Evolutionary conservation across 371 early-diverging fungal species (phyloP).

Genomic region (Polyrhizophydium stewartii): DNA sequence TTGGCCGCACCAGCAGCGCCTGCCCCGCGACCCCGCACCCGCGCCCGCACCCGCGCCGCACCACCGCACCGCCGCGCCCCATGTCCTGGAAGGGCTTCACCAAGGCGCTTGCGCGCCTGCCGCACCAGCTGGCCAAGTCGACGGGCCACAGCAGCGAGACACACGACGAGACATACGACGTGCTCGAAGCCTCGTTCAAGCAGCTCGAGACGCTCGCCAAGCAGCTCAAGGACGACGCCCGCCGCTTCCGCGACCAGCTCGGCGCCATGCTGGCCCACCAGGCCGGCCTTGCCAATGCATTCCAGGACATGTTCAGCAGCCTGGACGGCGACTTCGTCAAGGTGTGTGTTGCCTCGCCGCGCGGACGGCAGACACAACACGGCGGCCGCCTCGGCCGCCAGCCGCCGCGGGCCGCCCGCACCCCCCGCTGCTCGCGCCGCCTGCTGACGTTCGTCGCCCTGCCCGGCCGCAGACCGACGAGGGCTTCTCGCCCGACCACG

Average conservation of each 20-base stretch:
- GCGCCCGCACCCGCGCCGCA: too few species aligned
- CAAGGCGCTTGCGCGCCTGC: constrained; percentile 62
- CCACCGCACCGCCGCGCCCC: too few species aligned
- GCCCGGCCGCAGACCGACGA: constrained; percentile 19
- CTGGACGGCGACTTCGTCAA: background rate
- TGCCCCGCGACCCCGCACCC: too few species aligned
- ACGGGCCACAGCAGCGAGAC: constrained; percentile 53
- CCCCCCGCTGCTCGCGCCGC: too few species aligned
- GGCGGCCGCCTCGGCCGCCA: background rate
- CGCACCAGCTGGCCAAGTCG: constrained; percentile 46
- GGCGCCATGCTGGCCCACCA: constrained; percentile 64
- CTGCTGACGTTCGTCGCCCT: too few species aligned
- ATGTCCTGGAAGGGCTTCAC: constrained; percentile 61
- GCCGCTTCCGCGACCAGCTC: constrained; percentile 71
- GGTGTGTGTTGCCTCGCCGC: background rate
- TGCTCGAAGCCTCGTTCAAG: constrained; percentile 59
- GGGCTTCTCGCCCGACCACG: constrained; percentile 33
- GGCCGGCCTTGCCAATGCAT: constrained; percentile 58
- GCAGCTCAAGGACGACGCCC: constrained; percentile 60
- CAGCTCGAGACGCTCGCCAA: constrained; percentile 51
- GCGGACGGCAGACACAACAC: background rate
- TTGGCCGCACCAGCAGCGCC: too few species aligned
- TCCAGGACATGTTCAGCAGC: constrained; percentile 13
- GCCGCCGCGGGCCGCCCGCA: constrained; percentile 3
- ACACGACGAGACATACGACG: constrained; percentile 62